Conservation (phyloP, 257 asterid species). For the Leptodermis oblonga region DNA sequence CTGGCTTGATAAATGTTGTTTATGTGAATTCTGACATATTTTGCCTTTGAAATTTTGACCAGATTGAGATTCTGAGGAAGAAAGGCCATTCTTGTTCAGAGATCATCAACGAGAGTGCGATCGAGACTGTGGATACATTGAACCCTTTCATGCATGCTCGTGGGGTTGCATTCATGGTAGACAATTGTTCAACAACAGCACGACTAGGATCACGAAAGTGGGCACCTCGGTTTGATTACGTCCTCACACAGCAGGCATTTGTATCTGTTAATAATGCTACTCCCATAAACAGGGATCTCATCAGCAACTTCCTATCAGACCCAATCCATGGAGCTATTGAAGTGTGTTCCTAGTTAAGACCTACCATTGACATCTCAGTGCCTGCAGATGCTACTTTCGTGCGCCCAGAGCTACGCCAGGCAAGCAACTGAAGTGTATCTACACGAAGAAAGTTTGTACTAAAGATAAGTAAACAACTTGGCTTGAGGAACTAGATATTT, state of each 20-base stretch:
- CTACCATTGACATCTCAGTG: constrained; percentile 89
- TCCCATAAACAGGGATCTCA: constrained; percentile 70
- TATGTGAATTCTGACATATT: background rate
- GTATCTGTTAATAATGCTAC: constrained; percentile 62
- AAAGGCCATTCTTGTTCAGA: constrained; percentile 95
- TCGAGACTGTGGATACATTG: constrained; percentile 85
- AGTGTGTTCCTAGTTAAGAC: constrained; percentile 86
- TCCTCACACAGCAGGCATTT: constrained; percentile 87
- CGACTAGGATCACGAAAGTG: constrained; percentile 90
- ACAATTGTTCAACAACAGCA: constrained; percentile 95
- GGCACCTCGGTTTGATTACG: constrained; percentile 90
- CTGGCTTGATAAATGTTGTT: background rate
- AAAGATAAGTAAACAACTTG: background rate
- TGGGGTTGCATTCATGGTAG: constrained; percentile 98
- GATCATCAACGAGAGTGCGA: constrained; percentile 85
- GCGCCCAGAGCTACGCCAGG: constrained; percentile 80
- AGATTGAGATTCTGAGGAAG: constrained; percentile 93
- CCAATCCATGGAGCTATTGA: constrained; percentile 81
- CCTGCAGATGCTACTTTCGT: constrained; percentile 89
- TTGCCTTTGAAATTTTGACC: constrained; percentile 6
- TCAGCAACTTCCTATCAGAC: constrained; percentile 83
- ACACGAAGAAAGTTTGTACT: background rate
- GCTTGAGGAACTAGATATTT: background rate
- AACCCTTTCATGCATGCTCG: constrained; percentile 98
- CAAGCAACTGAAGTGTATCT: constrained; percentile 25